Evolutionary conservation across 2,329 filamentous ascomycete species (phyloP).

Genomic region (Canariomyces notabilis): DNA sequence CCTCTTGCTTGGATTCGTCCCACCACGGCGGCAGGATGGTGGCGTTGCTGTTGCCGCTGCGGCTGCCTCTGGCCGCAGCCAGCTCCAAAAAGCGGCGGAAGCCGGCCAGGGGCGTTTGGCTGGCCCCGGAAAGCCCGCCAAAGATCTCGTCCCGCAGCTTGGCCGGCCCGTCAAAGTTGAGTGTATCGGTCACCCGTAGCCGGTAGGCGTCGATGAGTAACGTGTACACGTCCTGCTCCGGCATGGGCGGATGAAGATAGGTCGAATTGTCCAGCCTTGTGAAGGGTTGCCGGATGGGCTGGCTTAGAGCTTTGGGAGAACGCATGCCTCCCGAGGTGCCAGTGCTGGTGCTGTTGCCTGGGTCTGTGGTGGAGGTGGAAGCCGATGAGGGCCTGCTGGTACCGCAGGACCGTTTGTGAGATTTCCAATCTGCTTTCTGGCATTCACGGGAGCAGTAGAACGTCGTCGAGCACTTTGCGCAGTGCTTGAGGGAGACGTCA

Average conservation of each 20-base stretch:
- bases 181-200: constrained; percentile 39
- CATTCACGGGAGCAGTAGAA: constrained; percentile 49
- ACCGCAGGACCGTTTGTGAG: constrained; percentile 32
- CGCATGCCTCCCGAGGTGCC: neutral
- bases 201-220: constrained; percentile 46
- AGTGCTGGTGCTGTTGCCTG: neutral
- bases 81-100: too few relatives aligned
- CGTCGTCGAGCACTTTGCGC: constrained; percentile 42
- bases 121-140: too few relatives aligned
- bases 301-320: constrained; percentile 28
- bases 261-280: constrained; percentile 35
- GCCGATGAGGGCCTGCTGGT: neutral
- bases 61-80: too few relatives aligned
- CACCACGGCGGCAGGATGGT: too few relatives aligned
- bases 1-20: too few relatives aligned
- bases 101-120: too few relatives aligned
- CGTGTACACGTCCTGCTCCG: constrained; percentile 40
- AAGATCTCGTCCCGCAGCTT: constrained; percentile 22
- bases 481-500: constrained; percentile 33
- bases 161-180: constrained; percentile 28
- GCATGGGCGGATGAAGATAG: constrained; percentile 41
- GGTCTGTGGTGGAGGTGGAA: neutral
- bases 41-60: too few relatives aligned
- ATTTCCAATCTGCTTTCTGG: constrained; percentile 47
- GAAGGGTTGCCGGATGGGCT: constrained; percentile 34